A percentile compares a stretch with the other conserved stretches of the same genome.
Evolutionary conservation across 2,329 filamentous ascomycete species (phyloP).

Genomic region (Pseudohalonectria lignicola): DNA sequence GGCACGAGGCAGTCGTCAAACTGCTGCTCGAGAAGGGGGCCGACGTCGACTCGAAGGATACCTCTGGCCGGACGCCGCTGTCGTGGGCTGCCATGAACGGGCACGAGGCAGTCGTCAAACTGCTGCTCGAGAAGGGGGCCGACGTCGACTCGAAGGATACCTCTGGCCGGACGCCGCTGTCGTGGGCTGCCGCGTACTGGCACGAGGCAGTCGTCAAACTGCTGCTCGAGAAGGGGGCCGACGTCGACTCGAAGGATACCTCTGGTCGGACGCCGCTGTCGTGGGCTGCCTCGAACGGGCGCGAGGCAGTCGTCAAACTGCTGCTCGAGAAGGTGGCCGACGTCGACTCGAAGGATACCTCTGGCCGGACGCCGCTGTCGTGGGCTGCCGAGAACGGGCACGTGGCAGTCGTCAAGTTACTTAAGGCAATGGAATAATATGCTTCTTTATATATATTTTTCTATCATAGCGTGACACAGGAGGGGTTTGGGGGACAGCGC

Average conservation of each 20-base stretch:
- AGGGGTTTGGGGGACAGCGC: too few species aligned
- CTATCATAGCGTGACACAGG: too few species aligned
- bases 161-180: neutral
- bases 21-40: neutral
- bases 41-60: conserved; percentile 3
- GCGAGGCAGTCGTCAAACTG: neutral
- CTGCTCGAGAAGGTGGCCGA: conserved; percentile 3
- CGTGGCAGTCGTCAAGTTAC: too few species aligned
- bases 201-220: neutral
- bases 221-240: neutral
- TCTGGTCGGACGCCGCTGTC: conserved; percentile 5
- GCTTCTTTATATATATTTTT: too few species aligned
- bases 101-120: neutral
- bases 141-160: neutral
- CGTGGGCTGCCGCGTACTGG: neutral
- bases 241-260: conserved; percentile 2
- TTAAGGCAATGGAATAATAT: too few species aligned
- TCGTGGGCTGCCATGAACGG: neutral
- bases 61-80: neutral
- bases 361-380: conserved; percentile 3
- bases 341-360: neutral
- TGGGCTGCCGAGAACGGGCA: neutral
- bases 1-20: neutral
- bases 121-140: neutral
- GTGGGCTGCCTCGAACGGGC: neutral